phyloP scores from a whole-genome alignment of 2,329 filamentous ascomycete genomes.

The Clonostachys rosea region DNA sequence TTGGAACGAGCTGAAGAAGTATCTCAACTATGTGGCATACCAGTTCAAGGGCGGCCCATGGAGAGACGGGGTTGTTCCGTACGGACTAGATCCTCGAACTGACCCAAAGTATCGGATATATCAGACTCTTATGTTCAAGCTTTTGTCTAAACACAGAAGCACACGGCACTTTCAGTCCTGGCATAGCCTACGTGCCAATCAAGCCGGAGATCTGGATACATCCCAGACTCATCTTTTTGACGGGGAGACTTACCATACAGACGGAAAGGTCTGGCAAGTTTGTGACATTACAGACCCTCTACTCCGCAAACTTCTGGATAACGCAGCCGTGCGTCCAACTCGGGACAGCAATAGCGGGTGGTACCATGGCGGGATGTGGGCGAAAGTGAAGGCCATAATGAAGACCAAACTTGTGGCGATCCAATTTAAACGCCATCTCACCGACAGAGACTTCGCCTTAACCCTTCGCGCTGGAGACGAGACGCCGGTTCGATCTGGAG shows the following conservation, averaged over 20 bases:
- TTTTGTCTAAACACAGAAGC: constrained; percentile 26
- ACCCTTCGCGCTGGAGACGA: constrained; percentile 25
- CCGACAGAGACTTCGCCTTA: constrained; percentile 24
- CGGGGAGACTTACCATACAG: constrained; percentile 66
- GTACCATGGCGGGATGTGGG: constrained; percentile 77
- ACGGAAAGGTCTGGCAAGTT: constrained; percentile 91
- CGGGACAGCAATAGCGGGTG: constrained; percentile 72
- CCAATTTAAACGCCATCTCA: constrained; percentile 47
- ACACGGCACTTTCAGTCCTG: not conserved
- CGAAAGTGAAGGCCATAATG: constrained; percentile 83
- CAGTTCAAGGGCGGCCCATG: constrained; percentile 91
- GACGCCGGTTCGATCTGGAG: constrained; percentile 19
- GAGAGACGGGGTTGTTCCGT: constrained; percentile 80
- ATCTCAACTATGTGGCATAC: constrained; percentile 81
- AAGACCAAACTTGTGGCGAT: constrained; percentile 76
- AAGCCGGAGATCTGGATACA: constrained; percentile 23
- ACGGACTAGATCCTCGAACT: constrained; percentile 79
- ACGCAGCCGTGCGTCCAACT: constrained; percentile 49
- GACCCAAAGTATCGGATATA: constrained; percentile 76
- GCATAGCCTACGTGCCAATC: not conserved
- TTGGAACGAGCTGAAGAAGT: constrained; percentile 63
- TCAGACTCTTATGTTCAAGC: constrained; percentile 84
- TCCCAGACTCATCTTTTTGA: constrained; percentile 73
- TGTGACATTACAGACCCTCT: constrained; percentile 86
- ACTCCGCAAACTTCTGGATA: constrained; percentile 60